These are phyloP conservation scores for Bifiguratus adelaidae DNA, from an alignment of 192 early-diverging fungal species.

Conservation along the genomic window DNA sequence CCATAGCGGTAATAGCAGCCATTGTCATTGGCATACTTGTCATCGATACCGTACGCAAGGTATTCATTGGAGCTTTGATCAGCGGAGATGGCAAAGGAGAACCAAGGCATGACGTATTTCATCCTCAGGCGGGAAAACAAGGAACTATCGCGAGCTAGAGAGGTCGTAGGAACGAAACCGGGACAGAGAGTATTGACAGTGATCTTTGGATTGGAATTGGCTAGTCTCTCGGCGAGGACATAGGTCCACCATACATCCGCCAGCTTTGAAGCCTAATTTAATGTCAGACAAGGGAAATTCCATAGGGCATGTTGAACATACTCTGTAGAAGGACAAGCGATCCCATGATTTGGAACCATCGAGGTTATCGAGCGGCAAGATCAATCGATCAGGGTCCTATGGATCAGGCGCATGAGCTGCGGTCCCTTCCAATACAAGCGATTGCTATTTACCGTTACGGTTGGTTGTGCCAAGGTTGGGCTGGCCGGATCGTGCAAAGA, in stretches of 20 bases:
- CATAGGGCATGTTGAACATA: too few relatives aligned
- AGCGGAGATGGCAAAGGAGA: not conserved
- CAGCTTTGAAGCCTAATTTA: slow-evolving; percentile 1
- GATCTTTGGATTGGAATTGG: not conserved
- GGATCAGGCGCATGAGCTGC: too few relatives aligned
- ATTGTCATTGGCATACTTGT: not conserved
- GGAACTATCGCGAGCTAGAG: not conserved
- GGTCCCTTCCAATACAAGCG: too few relatives aligned
- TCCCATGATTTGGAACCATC: slow-evolving; percentile 4
- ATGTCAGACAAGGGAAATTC: too few relatives aligned
- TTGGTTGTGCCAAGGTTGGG: too few relatives aligned
- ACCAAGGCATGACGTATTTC: not conserved
- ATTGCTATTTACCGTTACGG: too few relatives aligned
- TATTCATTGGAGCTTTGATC: not conserved
- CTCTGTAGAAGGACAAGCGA: not conserved
- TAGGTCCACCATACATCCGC: slow-evolving; percentile 6
- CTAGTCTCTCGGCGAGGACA: not conserved
- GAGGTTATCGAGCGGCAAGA: slow-evolving; percentile 8
- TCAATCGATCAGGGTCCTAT: too few relatives aligned
- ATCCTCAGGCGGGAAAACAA: not conserved
- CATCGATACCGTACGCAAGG: slow-evolving; percentile 1
- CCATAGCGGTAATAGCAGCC: not conserved
- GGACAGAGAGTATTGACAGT: slow-evolving; percentile 2
- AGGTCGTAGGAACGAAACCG: not conserved
- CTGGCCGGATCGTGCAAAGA: too few relatives aligned